Percentiles rank a stretch among this genome's conserved stretches.
Evolutionary conservation across 2,329 filamentous ascomycete species (phyloP).

Genomic region (Aspergillus carbonarius): DNA sequence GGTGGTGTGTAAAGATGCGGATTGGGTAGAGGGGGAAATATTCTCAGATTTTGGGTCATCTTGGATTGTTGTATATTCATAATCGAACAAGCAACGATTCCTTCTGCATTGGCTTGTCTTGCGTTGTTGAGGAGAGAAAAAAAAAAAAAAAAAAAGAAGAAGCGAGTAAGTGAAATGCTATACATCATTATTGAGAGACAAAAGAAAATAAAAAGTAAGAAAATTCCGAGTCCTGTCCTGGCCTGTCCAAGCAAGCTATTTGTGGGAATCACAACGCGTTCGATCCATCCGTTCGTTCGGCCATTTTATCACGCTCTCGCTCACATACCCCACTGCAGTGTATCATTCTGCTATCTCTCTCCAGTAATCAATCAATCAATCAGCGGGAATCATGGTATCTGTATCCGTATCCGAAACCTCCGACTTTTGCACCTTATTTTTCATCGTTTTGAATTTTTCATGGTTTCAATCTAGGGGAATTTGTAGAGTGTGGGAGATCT

Average conservation of each 20-base stretch:
- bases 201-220: background rate
- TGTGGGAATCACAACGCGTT: background rate
- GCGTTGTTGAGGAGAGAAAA: background rate
- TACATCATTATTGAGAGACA: background rate
- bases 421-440: conserved; percentile 3
- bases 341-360: background rate
- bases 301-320: background rate
- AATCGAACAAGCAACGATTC: background rate
- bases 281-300: background rate
- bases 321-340: background rate
- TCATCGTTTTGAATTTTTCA: conserved; percentile 10
- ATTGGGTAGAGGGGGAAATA: no score
- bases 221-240: background rate
- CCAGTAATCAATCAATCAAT: background rate
- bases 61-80: background rate
- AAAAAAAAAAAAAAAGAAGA: background rate
- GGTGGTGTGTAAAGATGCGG: background rate
- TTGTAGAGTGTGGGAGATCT: background rate
- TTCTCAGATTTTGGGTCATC: no score
- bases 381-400: background rate
- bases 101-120: background rate
- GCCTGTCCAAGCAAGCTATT: no score
- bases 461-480: background rate
- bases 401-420: background rate
- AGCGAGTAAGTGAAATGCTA: background rate